phyloP scores from a whole-genome alignment of 805 yeast genomes.

The Yarrowia osloensis region DNA sequence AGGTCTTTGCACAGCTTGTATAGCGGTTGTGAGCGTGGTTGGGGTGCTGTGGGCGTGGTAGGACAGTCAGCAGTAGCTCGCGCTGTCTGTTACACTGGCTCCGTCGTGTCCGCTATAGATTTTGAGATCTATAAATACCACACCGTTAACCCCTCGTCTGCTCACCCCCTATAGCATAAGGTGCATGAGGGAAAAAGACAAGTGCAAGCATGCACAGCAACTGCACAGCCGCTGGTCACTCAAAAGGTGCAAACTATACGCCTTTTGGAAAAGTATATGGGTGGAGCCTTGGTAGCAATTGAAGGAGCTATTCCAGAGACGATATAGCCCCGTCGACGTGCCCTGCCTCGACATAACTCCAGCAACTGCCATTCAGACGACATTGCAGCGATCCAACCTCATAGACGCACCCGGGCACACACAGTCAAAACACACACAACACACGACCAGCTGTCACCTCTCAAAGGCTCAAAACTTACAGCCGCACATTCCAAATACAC shows the following conservation, averaged over 20 bases:
- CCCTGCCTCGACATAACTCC: too few relatives aligned
- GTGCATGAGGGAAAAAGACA: constrained; percentile 16
- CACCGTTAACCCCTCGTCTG: neutral
- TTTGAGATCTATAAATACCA: neutral
- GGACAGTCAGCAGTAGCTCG: too few relatives aligned
- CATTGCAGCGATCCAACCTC: too few relatives aligned
- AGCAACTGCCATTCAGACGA: too few relatives aligned
- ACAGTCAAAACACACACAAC: too few relatives aligned
- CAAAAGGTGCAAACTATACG: neutral
- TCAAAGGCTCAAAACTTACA: neutral
- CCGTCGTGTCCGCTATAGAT: too few relatives aligned
- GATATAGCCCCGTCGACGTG: too few relatives aligned
- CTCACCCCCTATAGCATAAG: neutral
- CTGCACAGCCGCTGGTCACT: constrained; percentile 21
- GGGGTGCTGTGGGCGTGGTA: too few relatives aligned
- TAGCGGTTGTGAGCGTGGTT: neutral
- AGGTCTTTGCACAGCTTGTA: too few relatives aligned
- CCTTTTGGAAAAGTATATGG: constrained; percentile 3
- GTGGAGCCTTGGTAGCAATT: neutral
- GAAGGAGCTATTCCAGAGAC: neutral
- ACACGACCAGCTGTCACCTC: neutral
- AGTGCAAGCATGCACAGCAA: constrained; percentile 26
- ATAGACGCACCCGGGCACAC: too few relatives aligned
- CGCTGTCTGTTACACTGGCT: too few relatives aligned
- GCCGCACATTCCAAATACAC: constrained; percentile 2